Percentiles rank a stretch among this genome's conserved stretches.
Evolutionary conservation across 257 asterid species (phyloP).

Genomic region (Plectranthus barbatus): DNA sequence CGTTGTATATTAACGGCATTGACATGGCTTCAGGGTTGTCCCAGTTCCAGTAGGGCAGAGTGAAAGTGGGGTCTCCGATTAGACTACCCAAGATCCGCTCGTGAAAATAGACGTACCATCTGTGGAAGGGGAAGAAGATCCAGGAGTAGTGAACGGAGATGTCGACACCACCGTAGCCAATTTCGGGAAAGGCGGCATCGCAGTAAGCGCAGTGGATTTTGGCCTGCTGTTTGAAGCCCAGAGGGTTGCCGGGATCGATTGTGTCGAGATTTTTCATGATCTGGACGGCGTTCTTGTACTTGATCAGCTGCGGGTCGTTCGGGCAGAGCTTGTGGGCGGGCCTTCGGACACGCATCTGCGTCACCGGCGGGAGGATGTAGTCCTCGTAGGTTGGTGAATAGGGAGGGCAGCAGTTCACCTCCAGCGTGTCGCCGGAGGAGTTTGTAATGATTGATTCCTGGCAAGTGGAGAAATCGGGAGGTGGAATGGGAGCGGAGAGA

Average conservation of each 20-base stretch:
- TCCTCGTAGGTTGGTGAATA: background rate
- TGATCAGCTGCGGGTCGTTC: background rate
- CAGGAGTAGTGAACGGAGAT: background rate
- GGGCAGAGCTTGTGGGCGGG: background rate
- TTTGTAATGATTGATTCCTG: no score
- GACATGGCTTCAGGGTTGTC: constrained; percentile 2
- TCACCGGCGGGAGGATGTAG: background rate
- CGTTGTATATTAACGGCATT: background rate
- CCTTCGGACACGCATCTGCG: background rate
- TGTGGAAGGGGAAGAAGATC: constrained; percentile 12
- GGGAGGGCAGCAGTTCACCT: background rate
- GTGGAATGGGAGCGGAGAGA: no score
- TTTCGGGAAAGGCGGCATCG: background rate
- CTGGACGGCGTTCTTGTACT: background rate
- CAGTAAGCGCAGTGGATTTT: background rate
- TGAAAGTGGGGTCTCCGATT: background rate
- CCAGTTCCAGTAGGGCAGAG: constrained; percentile 1
- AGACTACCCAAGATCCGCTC: background rate
- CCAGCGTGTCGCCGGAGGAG: no score
- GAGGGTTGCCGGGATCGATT: background rate
- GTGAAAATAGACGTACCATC: constrained; percentile 3
- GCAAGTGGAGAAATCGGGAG: no score
- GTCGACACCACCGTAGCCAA: background rate
- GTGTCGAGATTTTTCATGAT: background rate
- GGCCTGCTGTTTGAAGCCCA: background rate